Evolutionary conservation across 305 asterid species (phyloP).

Genomic region (Fraxinus greggii): DNA sequence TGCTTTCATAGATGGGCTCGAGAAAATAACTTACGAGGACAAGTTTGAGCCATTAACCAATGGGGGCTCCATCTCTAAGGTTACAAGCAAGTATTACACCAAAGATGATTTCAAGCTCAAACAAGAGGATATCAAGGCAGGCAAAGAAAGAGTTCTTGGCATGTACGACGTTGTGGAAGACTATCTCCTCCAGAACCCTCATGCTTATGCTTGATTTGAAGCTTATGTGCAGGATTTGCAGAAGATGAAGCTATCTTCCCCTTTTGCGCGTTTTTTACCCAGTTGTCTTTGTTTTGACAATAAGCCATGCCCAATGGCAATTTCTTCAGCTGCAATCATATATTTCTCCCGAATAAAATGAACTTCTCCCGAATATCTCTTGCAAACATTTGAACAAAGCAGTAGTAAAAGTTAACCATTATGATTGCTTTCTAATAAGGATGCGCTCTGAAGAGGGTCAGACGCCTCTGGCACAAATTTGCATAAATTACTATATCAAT

Average conservation of each 20-base stretch:
- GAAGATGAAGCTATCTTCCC: background rate
- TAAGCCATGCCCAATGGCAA: background rate
- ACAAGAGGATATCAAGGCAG: constrained; percentile 37
- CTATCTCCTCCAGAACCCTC: constrained; percentile 26
- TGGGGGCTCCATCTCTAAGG: constrained; percentile 39
- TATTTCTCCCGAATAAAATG: background rate
- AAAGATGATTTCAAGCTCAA: constrained; percentile 29
- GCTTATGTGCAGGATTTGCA: background rate
- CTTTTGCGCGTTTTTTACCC: background rate
- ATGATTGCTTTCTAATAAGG: background rate
- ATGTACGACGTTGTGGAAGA: constrained; percentile 29
- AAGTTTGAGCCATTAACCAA: constrained; percentile 32
- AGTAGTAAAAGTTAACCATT: background rate
- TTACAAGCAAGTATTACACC: constrained; percentile 34
- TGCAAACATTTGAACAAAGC: background rate
- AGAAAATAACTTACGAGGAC: constrained; percentile 34
- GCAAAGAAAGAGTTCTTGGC: constrained; percentile 28
- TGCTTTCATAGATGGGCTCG: constrained; percentile 31
- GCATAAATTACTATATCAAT: background rate
- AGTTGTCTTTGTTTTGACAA: background rate
- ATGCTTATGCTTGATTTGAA: constrained; percentile 27
- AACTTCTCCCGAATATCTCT: background rate
- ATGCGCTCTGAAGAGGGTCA: background rate
- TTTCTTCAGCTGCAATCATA: background rate
- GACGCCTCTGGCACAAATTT: background rate